Base-by-base conservation (phyloP, 2,329 filamentous ascomycete genomes). In the Fusarium sp. region DNA sequence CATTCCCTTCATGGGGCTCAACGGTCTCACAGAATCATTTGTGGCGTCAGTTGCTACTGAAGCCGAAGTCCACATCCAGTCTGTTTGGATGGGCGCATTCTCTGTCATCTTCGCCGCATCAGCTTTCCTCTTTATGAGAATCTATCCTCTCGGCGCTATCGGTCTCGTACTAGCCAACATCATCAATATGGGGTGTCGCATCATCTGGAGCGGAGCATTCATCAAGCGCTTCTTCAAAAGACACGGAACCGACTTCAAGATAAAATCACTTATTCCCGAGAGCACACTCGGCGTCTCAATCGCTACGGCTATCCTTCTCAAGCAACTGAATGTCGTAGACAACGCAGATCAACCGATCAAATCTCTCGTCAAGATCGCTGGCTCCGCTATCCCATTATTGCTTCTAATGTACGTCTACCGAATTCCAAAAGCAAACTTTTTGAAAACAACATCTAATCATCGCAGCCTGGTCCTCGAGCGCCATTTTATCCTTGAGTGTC, bases 1-100 rank as follows among this genome's bases (percentile, higher is more conserved):
- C 83, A 94, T 99, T 67, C 96, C 96, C 1, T 90, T 98, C 32
- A 88, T 98, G 8, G 96, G 96, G 6, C 85, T 97, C 77, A 99
- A 99, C 79, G 96, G 96, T 58, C 90, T 98, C 28, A 90, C 93
- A 4, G 96, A 99, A 83, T 94, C 95, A 0, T 98, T 99, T 77
- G 95, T 98, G 21, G 92, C 95, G 2, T 94, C 94, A 5, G 94
- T 97, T 2, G 95, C 96, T 2, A 92, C 89, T 0, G 88, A 94
- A 71, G 82, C 87, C 8, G 88, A 98, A 74, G 89, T 99, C 6
- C 90, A 94, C 71, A 82, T 80, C 8, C 96, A 99, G 81, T 94
- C 93, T 2, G 80, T 90, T 9, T 96, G 92, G 91, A 98, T 99
- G 96, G 88, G 89, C 8, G 87, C 84, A 4, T 98, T 97, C 80